A percentile compares a stretch with the other conserved stretches of the same genome.
phyloP scores from a whole-genome alignment of 345 rosid species.

The Syzygium grande region DNA sequence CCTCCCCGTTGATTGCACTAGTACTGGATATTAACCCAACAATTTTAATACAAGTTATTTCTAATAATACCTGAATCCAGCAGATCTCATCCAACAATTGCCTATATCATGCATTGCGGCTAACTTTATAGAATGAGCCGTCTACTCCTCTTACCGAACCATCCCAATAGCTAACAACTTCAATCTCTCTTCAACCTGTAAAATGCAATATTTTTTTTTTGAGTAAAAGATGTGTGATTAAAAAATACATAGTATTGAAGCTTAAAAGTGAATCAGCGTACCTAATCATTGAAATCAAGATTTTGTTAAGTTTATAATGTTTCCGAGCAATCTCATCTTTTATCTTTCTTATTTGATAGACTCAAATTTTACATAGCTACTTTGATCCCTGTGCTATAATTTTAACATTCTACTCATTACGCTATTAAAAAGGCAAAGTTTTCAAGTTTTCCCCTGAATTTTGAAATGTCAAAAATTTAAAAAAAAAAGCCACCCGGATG shows the following conservation, averaged over 20 bases:
- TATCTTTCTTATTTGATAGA: not conserved
- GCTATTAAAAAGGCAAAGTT: not conserved
- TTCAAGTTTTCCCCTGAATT: not conserved
- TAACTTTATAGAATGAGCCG: no score
- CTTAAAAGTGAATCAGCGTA: not conserved
- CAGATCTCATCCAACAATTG: no score
- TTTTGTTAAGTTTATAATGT: not conserved
- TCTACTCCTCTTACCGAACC: no score
- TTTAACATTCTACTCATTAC: not conserved
- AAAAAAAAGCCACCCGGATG: not conserved
- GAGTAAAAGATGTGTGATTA: no score
- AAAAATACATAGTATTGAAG: not conserved
- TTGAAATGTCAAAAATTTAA: not conserved
- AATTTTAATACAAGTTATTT: no score
- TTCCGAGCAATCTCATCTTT: accelerated
- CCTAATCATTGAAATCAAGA: not conserved
- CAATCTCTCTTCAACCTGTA: not conserved
- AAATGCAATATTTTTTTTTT: not conserved
- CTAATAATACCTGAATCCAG: no score
- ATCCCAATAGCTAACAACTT: not conserved
- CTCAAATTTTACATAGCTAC: not conserved
- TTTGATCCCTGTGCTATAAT: not conserved
- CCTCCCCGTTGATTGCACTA: no score
- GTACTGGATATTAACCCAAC: no score
- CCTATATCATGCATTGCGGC: no score